phyloP scores from a whole-genome alignment of 768 basidiomycete species.

The Crassisporium funariophilum region DNA sequence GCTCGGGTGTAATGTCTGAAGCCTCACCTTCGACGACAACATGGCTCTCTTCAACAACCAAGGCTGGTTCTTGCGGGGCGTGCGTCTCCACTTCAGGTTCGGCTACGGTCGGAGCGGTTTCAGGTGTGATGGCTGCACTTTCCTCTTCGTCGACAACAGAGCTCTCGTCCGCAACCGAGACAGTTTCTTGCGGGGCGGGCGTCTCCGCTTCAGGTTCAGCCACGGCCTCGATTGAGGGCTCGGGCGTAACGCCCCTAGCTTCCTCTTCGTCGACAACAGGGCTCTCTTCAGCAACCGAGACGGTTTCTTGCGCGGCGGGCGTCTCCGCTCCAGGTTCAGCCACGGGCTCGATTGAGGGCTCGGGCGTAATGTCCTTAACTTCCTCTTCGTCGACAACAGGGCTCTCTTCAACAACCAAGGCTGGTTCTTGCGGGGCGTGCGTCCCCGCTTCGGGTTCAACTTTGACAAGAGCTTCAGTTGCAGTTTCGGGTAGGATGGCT shows the following conservation, averaged over 20 bases:
- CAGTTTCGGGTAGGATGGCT: not conserved
- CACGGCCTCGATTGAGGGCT: too few species aligned
- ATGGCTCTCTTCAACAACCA: not conserved
- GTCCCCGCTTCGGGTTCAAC: conserved; percentile 10
- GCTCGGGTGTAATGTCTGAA: not conserved
- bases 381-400: not conserved
- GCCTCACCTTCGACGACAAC: not conserved
- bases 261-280: conserved; percentile 1
- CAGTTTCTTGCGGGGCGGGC: not conserved
- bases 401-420: not conserved
- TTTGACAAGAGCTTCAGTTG: not conserved
- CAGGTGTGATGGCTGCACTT: too few species aligned
- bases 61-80: not conserved
- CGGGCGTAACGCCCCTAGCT: too few species aligned
- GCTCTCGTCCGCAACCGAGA: too few species aligned
- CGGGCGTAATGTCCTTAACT: not conserved
- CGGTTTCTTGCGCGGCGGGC: not conserved
- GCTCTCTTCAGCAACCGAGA: not conserved
- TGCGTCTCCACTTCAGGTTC: too few species aligned
- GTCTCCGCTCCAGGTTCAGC: not conserved
- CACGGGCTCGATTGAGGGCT: not conserved
- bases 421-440: not conserved
- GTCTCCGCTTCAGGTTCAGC: too few species aligned
- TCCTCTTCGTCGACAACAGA: conserved; percentile 1
- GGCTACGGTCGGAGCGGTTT: too few species aligned